Percentiles rank a stretch among this genome's conserved stretches.
phyloP scores from a whole-genome alignment of 2,329 filamentous ascomycete genomes.

The Cadophora gregata region DNA sequence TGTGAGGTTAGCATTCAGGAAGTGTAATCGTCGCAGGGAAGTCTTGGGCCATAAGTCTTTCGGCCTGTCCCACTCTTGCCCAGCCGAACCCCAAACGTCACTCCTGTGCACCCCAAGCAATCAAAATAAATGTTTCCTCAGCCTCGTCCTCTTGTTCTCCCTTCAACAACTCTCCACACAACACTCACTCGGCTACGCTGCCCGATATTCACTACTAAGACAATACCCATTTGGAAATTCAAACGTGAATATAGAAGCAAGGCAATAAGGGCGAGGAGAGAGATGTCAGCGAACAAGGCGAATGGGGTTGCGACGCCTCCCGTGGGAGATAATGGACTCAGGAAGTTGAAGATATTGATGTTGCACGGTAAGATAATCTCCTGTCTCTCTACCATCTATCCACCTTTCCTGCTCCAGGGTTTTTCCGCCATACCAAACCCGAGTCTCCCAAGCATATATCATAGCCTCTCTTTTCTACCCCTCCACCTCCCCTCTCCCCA shows the following conservation, averaged over 20 bases:
- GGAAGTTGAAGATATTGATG: slow-evolving; percentile 72
- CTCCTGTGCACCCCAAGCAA: neutral
- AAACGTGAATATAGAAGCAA: neutral
- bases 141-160: neutral
- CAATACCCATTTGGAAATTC: too few species aligned
- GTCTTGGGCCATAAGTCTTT: slow-evolving; percentile 1
- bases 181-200: neutral
- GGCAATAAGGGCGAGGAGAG: neutral
- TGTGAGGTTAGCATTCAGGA: too few species aligned
- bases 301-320: slow-evolving; percentile 18
- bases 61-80: neutral
- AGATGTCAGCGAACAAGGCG: slow-evolving; percentile 22
- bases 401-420: neutral
- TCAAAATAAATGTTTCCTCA: slow-evolving; percentile 8
- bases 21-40: too few species aligned
- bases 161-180: neutral
- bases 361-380: slow-evolving; percentile 64
- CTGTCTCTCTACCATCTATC: neutral
- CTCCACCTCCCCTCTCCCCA: neutral
- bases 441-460: too few species aligned
- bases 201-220: neutral
- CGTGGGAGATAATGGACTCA: slow-evolving; percentile 11
- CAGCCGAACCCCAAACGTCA: neutral
- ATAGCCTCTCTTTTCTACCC: neutral
- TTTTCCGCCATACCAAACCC: too few species aligned